These are phyloP conservation scores for Osmanthus fragrans DNA, from an alignment of 257 asterid species.

Conservation along the genomic window DNA sequence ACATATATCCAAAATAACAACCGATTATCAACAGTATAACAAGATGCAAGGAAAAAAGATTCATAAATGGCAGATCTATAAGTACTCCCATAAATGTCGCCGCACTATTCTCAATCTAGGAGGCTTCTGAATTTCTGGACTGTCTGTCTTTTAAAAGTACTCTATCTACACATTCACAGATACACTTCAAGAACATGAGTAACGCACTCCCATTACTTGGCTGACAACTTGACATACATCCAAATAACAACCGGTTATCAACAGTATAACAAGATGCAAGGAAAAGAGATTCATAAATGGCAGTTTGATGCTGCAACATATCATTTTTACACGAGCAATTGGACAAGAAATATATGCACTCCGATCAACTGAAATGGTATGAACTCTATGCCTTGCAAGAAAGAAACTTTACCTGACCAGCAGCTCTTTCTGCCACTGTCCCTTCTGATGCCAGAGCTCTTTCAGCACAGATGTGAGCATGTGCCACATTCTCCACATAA, in stretches of 20 bases:
- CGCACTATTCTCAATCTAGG: too few relatives aligned
- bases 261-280: conserved; percentile 10
- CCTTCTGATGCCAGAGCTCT: conserved; percentile 88
- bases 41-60: conserved; percentile 12
- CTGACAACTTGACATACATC: not conserved
- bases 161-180: not conserved
- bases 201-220: conserved; percentile 9
- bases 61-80: not conserved
- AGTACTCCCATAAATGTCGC: not conserved
- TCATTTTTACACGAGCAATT: conserved; percentile 19
- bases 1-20: not conserved
- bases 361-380: conserved; percentile 6
- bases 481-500: conserved; percentile 94
- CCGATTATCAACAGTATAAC: conserved; percentile 16
- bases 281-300: not conserved
- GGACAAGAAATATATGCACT: conserved; percentile 14
- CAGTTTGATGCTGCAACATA: not conserved
- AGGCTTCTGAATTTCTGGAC: not conserved
- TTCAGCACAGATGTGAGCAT: conserved; percentile 97
- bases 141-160: not conserved
- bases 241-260: conserved; percentile 7
- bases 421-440: conserved; percentile 74
- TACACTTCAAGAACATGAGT: not conserved
- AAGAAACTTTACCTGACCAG: conserved; percentile 70
- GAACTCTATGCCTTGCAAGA: not conserved